These are phyloP conservation scores for Cudoniella acicularis DNA, from an alignment of 495 filamentous ascomycete species.

Conservation along the genomic window DNA sequence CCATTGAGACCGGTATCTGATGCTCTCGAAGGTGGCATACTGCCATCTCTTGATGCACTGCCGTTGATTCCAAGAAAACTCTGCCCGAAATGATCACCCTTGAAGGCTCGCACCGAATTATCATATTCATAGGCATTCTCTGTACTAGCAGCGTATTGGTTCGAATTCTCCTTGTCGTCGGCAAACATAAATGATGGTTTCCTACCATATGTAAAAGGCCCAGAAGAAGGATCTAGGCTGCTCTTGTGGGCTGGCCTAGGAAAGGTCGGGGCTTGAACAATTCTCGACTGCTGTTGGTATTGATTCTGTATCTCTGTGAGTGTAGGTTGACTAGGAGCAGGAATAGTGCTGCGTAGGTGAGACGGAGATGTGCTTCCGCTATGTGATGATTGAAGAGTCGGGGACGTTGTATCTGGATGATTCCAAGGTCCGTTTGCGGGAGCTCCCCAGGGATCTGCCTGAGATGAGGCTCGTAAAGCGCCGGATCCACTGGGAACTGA, in stretches of 20 bases:
- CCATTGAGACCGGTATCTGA: conserved; percentile 29
- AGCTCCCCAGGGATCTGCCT: conserved; percentile 54
- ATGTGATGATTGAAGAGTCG: conserved; percentile 38
- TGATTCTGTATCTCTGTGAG: conserved; percentile 39
- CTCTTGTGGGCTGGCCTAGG: conserved; percentile 22
- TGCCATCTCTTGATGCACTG: conserved; percentile 27
- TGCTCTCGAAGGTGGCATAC: conserved; percentile 29
- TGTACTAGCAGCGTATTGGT: conserved; percentile 12
- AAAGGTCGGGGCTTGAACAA: conserved; percentile 18
- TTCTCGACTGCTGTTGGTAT: conserved; percentile 37
- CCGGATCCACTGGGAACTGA: conserved; percentile 56
- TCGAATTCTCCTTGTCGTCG: conserved; percentile 31
- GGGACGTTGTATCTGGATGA: conserved; percentile 44
- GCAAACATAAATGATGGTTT: conserved; percentile 22
- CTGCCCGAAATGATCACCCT: neutral
- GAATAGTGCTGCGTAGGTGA: conserved; percentile 41
- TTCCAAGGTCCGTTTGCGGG: conserved; percentile 52
- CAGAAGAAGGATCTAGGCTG: conserved; percentile 25
- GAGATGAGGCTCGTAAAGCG: conserved; percentile 60
- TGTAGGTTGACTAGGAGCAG: conserved; percentile 29
- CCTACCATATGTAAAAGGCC: conserved; percentile 21
- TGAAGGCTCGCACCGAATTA: conserved; percentile 5
- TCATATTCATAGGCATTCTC: conserved; percentile 15
- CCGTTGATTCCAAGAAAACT: conserved; percentile 15
- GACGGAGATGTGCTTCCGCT: conserved; percentile 49